Percentiles rank a stretch among this genome's conserved stretches.
Conservation (phyloP, 2,329 filamentous ascomycete genomes). For the Laburnicola sp. region DNA sequence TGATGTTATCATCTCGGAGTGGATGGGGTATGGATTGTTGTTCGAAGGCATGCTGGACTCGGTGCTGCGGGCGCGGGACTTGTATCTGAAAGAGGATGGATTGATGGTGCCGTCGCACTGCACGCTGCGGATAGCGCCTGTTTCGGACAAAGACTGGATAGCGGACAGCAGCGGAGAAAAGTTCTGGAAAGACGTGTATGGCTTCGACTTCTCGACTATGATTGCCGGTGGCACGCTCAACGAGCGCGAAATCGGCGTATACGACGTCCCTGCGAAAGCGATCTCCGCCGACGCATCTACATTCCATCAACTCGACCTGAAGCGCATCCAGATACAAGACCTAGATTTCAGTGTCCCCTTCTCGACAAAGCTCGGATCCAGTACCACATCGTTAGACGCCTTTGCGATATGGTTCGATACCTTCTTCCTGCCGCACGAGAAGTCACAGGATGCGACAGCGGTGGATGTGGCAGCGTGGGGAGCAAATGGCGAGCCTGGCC, state of each 20-base stretch:
- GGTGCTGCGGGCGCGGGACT: slow-evolving; percentile 84
- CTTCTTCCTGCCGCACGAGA: slow-evolving; percentile 71
- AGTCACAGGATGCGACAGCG: slow-evolving; percentile 28
- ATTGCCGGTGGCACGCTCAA: slow-evolving; percentile 79
- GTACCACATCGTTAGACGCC: slow-evolving; percentile 75
- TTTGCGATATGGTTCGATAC: slow-evolving; percentile 94
- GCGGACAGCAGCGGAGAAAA: slow-evolving; percentile 66
- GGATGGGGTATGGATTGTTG: slow-evolving; percentile 94
- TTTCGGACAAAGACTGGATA: slow-evolving; percentile 76
- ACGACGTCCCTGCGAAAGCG: slow-evolving; percentile 34
- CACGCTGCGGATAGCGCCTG: slow-evolving; percentile 79
- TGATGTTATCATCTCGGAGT: slow-evolving; percentile 94
- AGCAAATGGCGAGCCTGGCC: slow-evolving; percentile 58
- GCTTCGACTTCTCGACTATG: slow-evolving; percentile 94
- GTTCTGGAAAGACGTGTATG: slow-evolving; percentile 93
- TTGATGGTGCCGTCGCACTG: slow-evolving; percentile 86
- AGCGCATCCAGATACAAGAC: slow-evolving; percentile 70
- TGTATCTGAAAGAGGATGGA: slow-evolving; percentile 77
- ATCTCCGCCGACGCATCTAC: slow-evolving; percentile 58
- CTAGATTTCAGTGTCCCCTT: slow-evolving; percentile 75
- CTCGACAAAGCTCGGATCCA: slow-evolving; percentile 61
- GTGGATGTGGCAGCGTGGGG: slow-evolving; percentile 66
- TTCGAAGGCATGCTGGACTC: slow-evolving; percentile 97
- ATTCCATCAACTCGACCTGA: slow-evolving; percentile 77
- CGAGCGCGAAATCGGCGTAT: slow-evolving; percentile 46